phyloP scores from a whole-genome alignment of 352 stramenopile genomes.

The Phytophthora chlamydospora region DNA sequence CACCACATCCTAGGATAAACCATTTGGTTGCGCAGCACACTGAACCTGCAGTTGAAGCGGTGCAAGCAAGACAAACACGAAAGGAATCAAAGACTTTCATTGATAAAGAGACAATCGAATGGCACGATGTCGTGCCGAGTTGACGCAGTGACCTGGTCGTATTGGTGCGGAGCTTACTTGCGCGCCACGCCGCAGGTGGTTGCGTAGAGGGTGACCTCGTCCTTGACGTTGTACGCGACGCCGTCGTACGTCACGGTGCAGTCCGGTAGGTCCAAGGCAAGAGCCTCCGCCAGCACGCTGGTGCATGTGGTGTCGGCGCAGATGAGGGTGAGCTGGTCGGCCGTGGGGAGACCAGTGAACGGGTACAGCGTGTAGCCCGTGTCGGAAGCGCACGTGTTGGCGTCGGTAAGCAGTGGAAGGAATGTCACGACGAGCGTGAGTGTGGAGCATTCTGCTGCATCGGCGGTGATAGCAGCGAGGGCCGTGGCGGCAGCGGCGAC shows the following conservation, averaged over 20 bases:
- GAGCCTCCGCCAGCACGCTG: conserved; percentile 25
- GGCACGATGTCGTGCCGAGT: background rate
- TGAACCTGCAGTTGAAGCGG: conserved; percentile 18
- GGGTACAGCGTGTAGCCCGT: conserved; percentile 36
- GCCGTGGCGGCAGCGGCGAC: conserved; percentile 14
- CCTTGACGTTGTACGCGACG: conserved; percentile 33
- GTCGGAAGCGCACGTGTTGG: conserved; percentile 33
- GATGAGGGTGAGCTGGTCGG: conserved; percentile 23
- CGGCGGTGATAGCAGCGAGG: conserved; percentile 11
- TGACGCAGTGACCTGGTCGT: background rate
- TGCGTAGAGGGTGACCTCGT: conserved; percentile 30
- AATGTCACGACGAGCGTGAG: conserved; percentile 27
- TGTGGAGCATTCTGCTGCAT: conserved; percentile 24
- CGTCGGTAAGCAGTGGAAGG: conserved; percentile 23
- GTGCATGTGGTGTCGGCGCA: conserved; percentile 35
- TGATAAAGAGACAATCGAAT: conserved; percentile 11
- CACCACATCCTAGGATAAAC: conserved; percentile 30
- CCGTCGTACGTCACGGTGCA: conserved; percentile 37
- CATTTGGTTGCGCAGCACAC: conserved; percentile 13
- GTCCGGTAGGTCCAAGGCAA: conserved; percentile 28
- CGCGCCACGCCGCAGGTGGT: conserved; percentile 23
- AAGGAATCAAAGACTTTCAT: conserved; percentile 12
- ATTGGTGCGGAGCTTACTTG: conserved; percentile 16
- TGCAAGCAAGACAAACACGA: conserved; percentile 5
- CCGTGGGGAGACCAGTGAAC: conserved; percentile 31